Evolutionary conservation across 352 stramenopile genomes (phyloP), one percentile per base, ranked within the genome.

Genomic region (Lagenidium giganteum): DNA sequence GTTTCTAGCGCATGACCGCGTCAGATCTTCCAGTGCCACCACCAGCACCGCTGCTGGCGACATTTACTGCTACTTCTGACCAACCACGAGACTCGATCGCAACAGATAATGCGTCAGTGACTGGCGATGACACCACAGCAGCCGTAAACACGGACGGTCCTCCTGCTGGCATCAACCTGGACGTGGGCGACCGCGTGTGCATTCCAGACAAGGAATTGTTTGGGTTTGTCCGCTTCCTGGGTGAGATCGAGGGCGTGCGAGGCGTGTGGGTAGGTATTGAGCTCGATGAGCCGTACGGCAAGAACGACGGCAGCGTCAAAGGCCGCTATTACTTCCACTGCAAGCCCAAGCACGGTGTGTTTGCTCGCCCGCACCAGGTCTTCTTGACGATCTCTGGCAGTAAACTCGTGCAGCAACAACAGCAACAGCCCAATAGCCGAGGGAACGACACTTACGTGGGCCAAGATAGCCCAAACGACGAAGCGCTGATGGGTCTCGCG

Each of bases 201-300:
- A 87, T 93, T n/a, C 76, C 78, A 1, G 81, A 90, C 34, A 87
- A 87, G 44, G 81, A 93, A 40, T 36, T 91, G 1, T 93, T 93
- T 38, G 81, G 81, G 1, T 81, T 81, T 44, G 81, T 93, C 42
- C 78, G 78, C 0, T 93, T 80, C 51, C 35, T 85, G 23, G 81
- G 81, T 14, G 71, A 90, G 28, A 81, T 93, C 28, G 64, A 72
- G 12, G 63, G 75, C 33, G 66, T 73, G n/a, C 85, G 80, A 49
- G 78, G 75, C 20, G 32, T 69, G 11, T 93, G 80, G 80, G 59
- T 93, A 17, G 80, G 80, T 40, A 69, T 93, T 23, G 75, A 93
- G 41, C 65, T 93, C 21, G 78, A 93, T 24, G 67, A 85, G 38
- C 61, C 80, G 1, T 70, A 67, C 18, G 80, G 80, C 22, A 93